Conservation (phyloP, 2,329 filamentous ascomycete genomes). For the Aspergillus nomiae region DNA sequence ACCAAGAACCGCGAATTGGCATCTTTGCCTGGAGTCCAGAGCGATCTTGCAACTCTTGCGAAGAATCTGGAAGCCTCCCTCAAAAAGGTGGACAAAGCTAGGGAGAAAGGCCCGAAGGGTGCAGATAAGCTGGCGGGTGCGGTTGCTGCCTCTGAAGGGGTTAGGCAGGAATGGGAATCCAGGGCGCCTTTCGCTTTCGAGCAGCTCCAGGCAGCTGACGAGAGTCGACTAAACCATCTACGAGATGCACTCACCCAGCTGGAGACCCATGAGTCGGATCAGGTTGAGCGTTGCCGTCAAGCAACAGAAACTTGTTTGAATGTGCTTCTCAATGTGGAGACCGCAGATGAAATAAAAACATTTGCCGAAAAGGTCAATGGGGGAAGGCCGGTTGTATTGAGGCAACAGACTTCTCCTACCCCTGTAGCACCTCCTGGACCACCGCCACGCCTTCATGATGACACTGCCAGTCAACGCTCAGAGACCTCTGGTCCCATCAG, state of each 20-base stretch:
- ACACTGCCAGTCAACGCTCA: slow-evolving; percentile 59
- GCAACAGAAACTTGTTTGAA: slow-evolving; percentile 80
- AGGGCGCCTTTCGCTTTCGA: slow-evolving; percentile 96
- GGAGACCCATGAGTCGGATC: slow-evolving; percentile 88
- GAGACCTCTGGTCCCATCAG: slow-evolving; percentile 46
- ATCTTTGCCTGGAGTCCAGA: slow-evolving; percentile 77
- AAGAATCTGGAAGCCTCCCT: slow-evolving; percentile 83
- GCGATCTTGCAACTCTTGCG: slow-evolving; percentile 77
- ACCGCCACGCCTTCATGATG: slow-evolving; percentile 50
- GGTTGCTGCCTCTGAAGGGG: slow-evolving; percentile 70
- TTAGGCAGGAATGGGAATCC: slow-evolving; percentile 86
- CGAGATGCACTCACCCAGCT: slow-evolving; percentile 90
- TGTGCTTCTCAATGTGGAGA: slow-evolving; percentile 81
- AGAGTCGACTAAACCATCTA: slow-evolving; percentile 83
- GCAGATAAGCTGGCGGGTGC: slow-evolving; percentile 77
- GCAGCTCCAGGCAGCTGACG: slow-evolving; percentile 85
- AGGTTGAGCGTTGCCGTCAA: slow-evolving; percentile 73
- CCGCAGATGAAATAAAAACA: slow-evolving; percentile 75
- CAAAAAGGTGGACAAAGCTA: slow-evolving; percentile 82
- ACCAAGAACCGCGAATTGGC: slow-evolving; percentile 73
- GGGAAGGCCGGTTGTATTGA: slow-evolving; percentile 34
- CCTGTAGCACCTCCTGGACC: slow-evolving; percentile 39
- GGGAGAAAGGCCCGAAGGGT: slow-evolving; percentile 71
- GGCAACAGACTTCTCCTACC: slow-evolving; percentile 25
- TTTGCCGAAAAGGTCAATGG: slow-evolving; percentile 43